phyloP scores from a whole-genome alignment of 345 rosid genomes.

The Lumnitzera littorea region DNA sequence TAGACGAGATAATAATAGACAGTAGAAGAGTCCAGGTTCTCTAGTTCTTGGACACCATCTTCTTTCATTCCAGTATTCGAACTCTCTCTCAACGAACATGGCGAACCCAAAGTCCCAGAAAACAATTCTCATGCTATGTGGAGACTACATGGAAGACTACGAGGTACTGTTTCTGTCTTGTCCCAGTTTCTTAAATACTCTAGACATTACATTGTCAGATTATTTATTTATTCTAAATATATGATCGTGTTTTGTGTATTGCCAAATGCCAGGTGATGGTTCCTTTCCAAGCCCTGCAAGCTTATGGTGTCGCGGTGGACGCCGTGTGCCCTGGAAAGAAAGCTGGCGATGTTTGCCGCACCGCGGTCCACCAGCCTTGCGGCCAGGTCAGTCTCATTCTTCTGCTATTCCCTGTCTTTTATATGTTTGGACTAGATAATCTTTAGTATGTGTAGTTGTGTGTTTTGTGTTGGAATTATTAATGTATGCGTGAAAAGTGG shows the following conservation, averaged over 20 bases:
- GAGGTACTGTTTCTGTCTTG: constrained; percentile 30
- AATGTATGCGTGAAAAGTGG: too few species aligned
- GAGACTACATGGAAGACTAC: constrained; percentile 73
- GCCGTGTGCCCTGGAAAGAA: constrained; percentile 82
- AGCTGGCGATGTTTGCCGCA: constrained; percentile 74
- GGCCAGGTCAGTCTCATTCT: constrained; percentile 38
- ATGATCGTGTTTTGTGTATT: constrained; percentile 7
- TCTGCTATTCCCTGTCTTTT: neutral
- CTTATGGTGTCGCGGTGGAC: constrained; percentile 63
- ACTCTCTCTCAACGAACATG: constrained; percentile 13
- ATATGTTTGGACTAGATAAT: too few species aligned
- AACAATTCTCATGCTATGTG: constrained; percentile 60
- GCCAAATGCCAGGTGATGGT: constrained; percentile 63
- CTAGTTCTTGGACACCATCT: too few species aligned
- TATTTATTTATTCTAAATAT: too few species aligned
- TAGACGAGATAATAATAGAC: too few species aligned
- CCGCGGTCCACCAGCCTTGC: constrained; percentile 45
- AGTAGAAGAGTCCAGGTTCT: too few species aligned
- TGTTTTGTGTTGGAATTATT: too few species aligned
- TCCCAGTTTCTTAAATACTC: neutral
- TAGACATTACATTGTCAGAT: too few species aligned
- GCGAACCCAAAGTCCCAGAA: constrained; percentile 24
- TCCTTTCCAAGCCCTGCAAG: constrained; percentile 76
- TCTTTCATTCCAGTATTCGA: too few species aligned
- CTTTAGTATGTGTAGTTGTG: too few species aligned